Evolutionary conservation across 345 rosid species (phyloP).

Genomic region (Arabis hirsuta): DNA sequence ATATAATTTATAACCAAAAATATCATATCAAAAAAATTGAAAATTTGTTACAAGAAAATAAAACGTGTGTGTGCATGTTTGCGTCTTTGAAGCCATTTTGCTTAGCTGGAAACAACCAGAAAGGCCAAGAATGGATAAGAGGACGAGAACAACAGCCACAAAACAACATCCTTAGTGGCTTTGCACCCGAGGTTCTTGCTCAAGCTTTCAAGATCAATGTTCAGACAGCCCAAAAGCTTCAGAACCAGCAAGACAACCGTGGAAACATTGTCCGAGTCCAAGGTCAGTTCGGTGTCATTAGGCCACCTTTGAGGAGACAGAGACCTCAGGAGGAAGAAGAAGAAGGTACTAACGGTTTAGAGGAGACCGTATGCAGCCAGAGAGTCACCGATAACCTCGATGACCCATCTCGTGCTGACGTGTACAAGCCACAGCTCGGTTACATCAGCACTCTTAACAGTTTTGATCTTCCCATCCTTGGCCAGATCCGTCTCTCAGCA

Average conservation of each 20-base stretch:
- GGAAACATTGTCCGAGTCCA: conserved; percentile 61
- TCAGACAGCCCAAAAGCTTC: conserved; percentile 49
- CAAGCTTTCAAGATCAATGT: conserved; percentile 54
- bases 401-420: conserved; percentile 56
- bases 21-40: too few species aligned
- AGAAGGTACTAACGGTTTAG: conserved; percentile 51
- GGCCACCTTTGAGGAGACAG: conserved; percentile 49
- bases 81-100: conserved; percentile 49
- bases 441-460: conserved; percentile 60
- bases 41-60: too few species aligned
- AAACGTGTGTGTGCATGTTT: background rate
- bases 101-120: conserved; percentile 67
- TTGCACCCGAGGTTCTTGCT: conserved; percentile 48
- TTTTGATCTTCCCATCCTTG: conserved; percentile 62
- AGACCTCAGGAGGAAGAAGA: conserved; percentile 24
- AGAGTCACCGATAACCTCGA: conserved; percentile 49
- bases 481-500: conserved; percentile 57
- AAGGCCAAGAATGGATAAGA: conserved; percentile 41
- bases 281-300: conserved; percentile 46
- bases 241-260: conserved; percentile 48
- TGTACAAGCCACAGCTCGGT: conserved; percentile 64
- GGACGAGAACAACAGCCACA: conserved; percentile 37
- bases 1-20: background rate
- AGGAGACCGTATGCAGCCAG: conserved; percentile 64
- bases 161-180: conserved; percentile 50